Evolutionary conservation across 768 basidiomycete genomes (phyloP).

Genomic region (Hericium coralloides): DNA sequence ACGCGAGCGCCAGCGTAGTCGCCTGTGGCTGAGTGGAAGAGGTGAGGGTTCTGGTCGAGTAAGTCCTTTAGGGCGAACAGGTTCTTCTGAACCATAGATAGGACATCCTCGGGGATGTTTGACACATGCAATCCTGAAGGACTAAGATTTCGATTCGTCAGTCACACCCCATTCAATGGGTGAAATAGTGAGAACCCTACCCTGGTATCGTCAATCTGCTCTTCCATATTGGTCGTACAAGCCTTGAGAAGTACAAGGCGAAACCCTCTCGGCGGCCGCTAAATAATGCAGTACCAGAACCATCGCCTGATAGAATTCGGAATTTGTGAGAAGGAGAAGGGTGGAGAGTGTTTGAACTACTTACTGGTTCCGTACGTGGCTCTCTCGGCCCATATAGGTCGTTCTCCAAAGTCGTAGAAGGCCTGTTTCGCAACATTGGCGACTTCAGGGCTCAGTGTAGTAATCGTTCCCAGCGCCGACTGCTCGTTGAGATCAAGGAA

Average conservation of each 20-base stretch:
- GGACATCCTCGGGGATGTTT: slow-evolving; percentile 49
- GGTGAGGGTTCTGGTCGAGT: slow-evolving; percentile 70
- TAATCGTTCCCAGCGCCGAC: slow-evolving; percentile 35
- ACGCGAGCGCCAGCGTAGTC: slow-evolving; percentile 51
- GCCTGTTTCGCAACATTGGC: slow-evolving; percentile 71
- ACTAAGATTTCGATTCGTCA: slow-evolving; percentile 18
- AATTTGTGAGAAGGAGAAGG: neutral
- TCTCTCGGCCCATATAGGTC: slow-evolving; percentile 75
- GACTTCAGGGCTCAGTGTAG: slow-evolving; percentile 50
- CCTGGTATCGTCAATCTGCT: slow-evolving; percentile 58
- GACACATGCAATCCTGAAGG: slow-evolving; percentile 42
- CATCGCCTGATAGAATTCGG: slow-evolving; percentile 4
- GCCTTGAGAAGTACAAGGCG: slow-evolving; percentile 76
- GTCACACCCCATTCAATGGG: neutral
- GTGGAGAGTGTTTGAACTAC: slow-evolving; percentile 7
- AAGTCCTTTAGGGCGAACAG: slow-evolving; percentile 69
- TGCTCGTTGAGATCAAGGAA: slow-evolving; percentile 57
- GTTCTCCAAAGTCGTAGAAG: slow-evolving; percentile 80
- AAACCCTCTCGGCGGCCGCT: slow-evolving; percentile 87
- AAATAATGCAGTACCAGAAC: slow-evolving; percentile 64
- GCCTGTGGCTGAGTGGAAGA: slow-evolving; percentile 76
- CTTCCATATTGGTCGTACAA: slow-evolving; percentile 85
- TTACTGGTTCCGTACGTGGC: slow-evolving; percentile 68
- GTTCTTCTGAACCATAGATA: slow-evolving; percentile 74
- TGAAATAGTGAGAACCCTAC: slow-evolving; percentile 29